Percentiles rank a stretch among this genome's conserved stretches.
Conservation (phyloP, 306 rosid genomes). For the Malus sylvestris region DNA sequence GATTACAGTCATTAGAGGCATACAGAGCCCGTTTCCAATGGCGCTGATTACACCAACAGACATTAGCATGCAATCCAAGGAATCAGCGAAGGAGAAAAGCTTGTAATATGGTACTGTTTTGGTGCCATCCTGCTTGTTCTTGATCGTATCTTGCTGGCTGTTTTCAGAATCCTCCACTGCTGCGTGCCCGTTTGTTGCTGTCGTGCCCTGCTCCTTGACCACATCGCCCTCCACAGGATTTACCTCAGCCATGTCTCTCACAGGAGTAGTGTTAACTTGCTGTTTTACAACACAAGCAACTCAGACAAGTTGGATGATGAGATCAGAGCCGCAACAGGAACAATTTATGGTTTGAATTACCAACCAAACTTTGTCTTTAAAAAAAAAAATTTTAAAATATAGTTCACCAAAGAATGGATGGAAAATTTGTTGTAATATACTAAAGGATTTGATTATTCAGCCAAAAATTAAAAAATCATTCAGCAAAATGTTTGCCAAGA, state of each 20-base stretch:
- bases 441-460: not conserved
- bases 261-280: not conserved
- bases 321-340: not conserved
- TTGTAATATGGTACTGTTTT: constrained; percentile 56
- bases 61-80: constrained; percentile 55
- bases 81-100: constrained; percentile 82
- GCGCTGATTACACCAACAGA: constrained; percentile 56
- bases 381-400: too few relatives aligned
- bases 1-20: constrained; percentile 57
- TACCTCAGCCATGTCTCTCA: constrained; percentile 34
- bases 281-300: not conserved
- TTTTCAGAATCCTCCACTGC: constrained; percentile 12
- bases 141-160: constrained; percentile 21
- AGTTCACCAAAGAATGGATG: not conserved
- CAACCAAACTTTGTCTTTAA: not conserved
- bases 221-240: constrained; percentile 20
- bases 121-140: constrained; percentile 22
- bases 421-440: not conserved
- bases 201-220: constrained; percentile 10
- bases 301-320: not conserved
- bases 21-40: constrained; percentile 47
- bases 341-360: not conserved
- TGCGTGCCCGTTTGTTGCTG: constrained; percentile 21
- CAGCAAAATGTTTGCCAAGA: not conserved
- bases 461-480: not conserved